Conservation (phyloP, 2,329 filamentous ascomycete genomes). For the Colletotrichum cereale region DNA sequence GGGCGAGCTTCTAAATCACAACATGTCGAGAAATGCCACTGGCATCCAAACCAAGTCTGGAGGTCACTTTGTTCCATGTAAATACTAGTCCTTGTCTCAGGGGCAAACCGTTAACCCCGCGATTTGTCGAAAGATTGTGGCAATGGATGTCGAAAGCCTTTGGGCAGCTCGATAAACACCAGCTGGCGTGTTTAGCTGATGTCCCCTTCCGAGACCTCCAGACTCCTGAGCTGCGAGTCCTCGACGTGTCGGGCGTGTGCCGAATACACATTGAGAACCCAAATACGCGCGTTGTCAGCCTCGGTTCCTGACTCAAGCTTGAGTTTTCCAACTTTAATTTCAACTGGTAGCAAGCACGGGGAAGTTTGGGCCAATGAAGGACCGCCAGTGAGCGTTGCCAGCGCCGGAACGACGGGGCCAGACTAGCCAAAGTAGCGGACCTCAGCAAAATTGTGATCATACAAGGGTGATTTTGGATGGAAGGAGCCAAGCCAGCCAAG, state of each 20-base stretch:
- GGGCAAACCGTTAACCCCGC: constrained; percentile 8
- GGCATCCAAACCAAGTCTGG: constrained; percentile 23
- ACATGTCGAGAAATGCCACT: constrained; percentile 21
- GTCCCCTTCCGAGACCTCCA: neutral
- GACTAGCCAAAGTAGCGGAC: constrained; percentile 21
- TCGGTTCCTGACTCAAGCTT: constrained; percentile 13
- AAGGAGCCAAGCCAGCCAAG: constrained; percentile 26
- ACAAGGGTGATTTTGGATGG: constrained; percentile 5
- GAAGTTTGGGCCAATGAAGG: neutral
- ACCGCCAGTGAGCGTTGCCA: neutral
- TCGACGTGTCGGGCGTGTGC: neutral
- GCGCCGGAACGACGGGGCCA: neutral
- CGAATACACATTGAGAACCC: neutral
- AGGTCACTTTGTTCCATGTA: constrained; percentile 6
- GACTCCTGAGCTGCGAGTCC: neutral
- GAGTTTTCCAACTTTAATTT: constrained; percentile 17
- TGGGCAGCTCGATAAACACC: no score
- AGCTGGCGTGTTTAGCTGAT: neutral
- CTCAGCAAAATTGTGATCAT: constrained; percentile 21
- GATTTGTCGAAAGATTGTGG: neutral
- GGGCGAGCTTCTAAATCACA: constrained; percentile 23
- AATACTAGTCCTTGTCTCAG: constrained; percentile 5
- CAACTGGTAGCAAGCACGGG: neutral
- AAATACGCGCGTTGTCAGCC: neutral
- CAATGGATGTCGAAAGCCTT: neutral